Conservation (phyloP, 768 basidiomycete genomes). For the Mycena kentingensis region DNA sequence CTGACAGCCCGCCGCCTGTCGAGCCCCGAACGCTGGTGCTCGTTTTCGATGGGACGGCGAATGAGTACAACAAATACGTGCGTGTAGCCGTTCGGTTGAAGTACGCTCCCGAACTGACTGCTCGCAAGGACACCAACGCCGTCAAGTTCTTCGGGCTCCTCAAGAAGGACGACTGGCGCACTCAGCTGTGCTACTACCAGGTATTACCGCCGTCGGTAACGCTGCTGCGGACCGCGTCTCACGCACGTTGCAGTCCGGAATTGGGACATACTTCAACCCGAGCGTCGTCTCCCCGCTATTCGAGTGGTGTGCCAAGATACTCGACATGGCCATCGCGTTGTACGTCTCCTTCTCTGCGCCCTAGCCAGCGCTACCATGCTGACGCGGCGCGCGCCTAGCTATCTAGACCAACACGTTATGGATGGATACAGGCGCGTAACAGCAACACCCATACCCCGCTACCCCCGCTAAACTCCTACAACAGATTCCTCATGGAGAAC, state of each 20-base stretch:
- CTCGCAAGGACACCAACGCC: slow-evolving; percentile 63
- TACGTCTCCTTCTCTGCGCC: slow-evolving; percentile 30
- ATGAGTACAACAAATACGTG: slow-evolving; percentile 52
- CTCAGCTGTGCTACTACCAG: slow-evolving; percentile 74
- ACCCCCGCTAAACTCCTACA: neutral
- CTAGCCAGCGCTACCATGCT: neutral
- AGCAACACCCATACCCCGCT: neutral
- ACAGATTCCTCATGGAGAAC: slow-evolving; percentile 67
- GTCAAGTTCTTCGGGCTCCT: slow-evolving; percentile 71
- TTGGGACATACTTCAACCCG: slow-evolving; percentile 58
- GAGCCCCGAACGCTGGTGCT: slow-evolving; percentile 53
- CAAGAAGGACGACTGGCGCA: slow-evolving; percentile 56
- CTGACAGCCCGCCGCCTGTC: too few species aligned
- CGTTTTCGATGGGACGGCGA: slow-evolving; percentile 71
- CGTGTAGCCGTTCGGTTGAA: slow-evolving; percentile 18
- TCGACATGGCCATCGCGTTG: slow-evolving; percentile 78
- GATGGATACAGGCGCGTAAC: slow-evolving; percentile 63
- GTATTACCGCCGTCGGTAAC: slow-evolving; percentile 35
- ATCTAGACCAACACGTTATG: slow-evolving; percentile 69
- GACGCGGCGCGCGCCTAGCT: slow-evolving; percentile 44
- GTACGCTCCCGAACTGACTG: neutral
- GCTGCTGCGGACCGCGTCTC: slow-evolving; percentile 33
- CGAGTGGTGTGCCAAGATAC: slow-evolving; percentile 55
- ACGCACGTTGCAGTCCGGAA: slow-evolving; percentile 40
- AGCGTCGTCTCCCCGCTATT: slow-evolving; percentile 68